These are phyloP conservation scores for Ceriops zippeliana DNA, from an alignment of 345 rosid genomes.

Conservation along the genomic window DNA sequence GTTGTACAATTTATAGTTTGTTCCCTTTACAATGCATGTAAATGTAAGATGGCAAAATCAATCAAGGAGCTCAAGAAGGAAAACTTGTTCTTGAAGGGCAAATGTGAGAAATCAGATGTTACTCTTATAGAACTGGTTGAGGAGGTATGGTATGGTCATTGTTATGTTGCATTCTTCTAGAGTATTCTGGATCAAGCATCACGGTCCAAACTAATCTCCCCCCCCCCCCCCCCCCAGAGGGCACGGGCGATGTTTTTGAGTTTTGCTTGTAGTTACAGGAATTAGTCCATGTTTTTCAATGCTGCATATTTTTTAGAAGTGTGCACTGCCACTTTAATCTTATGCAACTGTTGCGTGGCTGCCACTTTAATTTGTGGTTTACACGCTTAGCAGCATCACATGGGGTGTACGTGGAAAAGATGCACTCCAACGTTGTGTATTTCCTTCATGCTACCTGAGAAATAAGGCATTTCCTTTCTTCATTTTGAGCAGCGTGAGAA, in stretches of 20 bases:
- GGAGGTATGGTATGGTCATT: slow-evolving; percentile 48
- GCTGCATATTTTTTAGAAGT: not conserved
- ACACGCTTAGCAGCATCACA: too few relatives aligned
- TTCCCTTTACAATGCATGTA: not conserved
- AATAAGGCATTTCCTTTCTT: slow-evolving; percentile 2
- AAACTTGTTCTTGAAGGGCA: slow-evolving; percentile 78
- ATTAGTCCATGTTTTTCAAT: not conserved
- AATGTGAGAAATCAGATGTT: slow-evolving; percentile 72
- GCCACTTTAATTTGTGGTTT: not conserved
- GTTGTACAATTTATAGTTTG: slow-evolving; percentile 4
- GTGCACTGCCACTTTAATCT: not conserved
- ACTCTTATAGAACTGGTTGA: slow-evolving; percentile 79
- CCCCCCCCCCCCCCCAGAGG: too few relatives aligned
- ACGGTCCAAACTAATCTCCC: not conserved
- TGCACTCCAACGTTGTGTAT: too few relatives aligned
- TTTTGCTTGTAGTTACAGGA: not conserved
- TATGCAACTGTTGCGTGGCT: too few relatives aligned
- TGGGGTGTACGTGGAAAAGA: not conserved
- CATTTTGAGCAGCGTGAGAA: slow-evolving; percentile 59
- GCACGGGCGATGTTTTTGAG: not conserved
- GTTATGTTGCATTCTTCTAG: not conserved
- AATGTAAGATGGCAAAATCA: slow-evolving; percentile 75
- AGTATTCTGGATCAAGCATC: not conserved
- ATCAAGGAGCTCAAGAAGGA: slow-evolving; percentile 86
- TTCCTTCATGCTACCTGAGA: not conserved